These are phyloP conservation scores for Sextonia rubra DNA, from an alignment of 164 flowering plant genomes.

Conservation along the genomic window DNA sequence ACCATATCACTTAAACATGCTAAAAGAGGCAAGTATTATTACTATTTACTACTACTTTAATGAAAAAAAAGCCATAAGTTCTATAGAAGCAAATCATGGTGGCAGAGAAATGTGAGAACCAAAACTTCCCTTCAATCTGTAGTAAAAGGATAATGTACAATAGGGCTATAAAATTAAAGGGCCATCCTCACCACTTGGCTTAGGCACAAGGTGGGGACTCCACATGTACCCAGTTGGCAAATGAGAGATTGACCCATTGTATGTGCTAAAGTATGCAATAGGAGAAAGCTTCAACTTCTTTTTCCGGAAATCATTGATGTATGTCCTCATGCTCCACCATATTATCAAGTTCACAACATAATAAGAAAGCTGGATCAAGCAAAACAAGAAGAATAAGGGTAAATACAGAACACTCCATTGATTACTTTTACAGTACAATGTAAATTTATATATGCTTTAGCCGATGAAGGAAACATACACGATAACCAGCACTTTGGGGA, in stretches of 20 bases:
- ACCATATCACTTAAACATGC: no score
- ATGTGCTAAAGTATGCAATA: slow-evolving; percentile 87
- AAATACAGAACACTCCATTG: neutral
- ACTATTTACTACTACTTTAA: no score
- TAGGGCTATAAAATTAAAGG: neutral
- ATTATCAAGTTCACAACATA: slow-evolving; percentile 74
- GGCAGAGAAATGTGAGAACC: neutral
- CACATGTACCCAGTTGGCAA: slow-evolving; percentile 94
- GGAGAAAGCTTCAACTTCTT: slow-evolving; percentile 83
- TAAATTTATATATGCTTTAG: neutral
- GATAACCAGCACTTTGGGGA: slow-evolving; percentile 79
- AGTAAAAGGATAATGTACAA: neutral
- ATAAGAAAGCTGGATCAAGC: slow-evolving; percentile 72
- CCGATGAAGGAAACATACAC: slow-evolving; percentile 46
- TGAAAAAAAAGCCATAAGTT: no score
- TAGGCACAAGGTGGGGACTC: slow-evolving; percentile 91
- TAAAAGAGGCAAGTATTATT: no score
- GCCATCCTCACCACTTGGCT: slow-evolving; percentile 68
- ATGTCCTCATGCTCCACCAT: slow-evolving; percentile 93
- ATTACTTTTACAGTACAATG: no score
- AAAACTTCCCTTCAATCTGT: neutral
- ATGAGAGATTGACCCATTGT: slow-evolving; percentile 83
- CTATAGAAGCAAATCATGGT: no score
- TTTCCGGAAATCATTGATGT: slow-evolving; percentile 85
- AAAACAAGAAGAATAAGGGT: slow-evolving; percentile 1